Percentiles rank a stretch among this genome's conserved stretches.
phyloP scores from a whole-genome alignment of 2,329 filamentous ascomycete species.

The Diaporthe capsici region DNA sequence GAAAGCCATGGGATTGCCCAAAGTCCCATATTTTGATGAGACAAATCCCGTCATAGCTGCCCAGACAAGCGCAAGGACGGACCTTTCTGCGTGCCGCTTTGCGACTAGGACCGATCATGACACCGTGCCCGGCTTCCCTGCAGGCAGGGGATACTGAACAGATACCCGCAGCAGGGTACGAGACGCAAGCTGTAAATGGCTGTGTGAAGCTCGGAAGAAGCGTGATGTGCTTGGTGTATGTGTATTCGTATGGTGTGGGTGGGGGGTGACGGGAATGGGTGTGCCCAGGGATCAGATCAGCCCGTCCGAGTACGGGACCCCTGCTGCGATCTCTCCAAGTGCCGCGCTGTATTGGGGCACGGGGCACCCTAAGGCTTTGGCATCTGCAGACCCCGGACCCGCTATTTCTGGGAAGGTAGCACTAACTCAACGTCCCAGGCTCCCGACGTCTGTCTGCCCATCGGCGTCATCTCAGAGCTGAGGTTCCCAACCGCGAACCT shows the following conservation, averaged over 20 bases:
- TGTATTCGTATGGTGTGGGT: constrained; percentile 4
- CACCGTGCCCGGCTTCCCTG: constrained; percentile 15
- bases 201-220: constrained; percentile 16
- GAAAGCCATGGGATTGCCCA: constrained; percentile 30
- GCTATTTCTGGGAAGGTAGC: constrained; percentile 31
- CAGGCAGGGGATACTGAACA: neutral
- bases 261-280: constrained; percentile 13
- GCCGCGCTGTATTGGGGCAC: constrained; percentile 35
- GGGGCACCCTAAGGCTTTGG: constrained; percentile 38
- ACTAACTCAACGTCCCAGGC: constrained; percentile 22
- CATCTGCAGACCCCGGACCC: constrained; percentile 38
- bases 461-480: constrained; percentile 20
- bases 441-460: constrained; percentile 35
- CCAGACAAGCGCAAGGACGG: constrained; percentile 20
- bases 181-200: constrained; percentile 11
- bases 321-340: constrained; percentile 25
- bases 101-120: constrained; percentile 21
- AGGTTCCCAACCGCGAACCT: neutral
- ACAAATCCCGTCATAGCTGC: constrained; percentile 27
- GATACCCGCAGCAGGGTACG: constrained; percentile 9
- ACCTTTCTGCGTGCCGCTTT: neutral
- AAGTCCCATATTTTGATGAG: constrained; percentile 34
- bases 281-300: constrained; percentile 24
- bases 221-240: constrained; percentile 19
- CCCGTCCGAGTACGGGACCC: constrained; percentile 3